phyloP scores from a whole-genome alignment of 2,329 filamentous ascomycete species.

The Penicillium italicum region DNA sequence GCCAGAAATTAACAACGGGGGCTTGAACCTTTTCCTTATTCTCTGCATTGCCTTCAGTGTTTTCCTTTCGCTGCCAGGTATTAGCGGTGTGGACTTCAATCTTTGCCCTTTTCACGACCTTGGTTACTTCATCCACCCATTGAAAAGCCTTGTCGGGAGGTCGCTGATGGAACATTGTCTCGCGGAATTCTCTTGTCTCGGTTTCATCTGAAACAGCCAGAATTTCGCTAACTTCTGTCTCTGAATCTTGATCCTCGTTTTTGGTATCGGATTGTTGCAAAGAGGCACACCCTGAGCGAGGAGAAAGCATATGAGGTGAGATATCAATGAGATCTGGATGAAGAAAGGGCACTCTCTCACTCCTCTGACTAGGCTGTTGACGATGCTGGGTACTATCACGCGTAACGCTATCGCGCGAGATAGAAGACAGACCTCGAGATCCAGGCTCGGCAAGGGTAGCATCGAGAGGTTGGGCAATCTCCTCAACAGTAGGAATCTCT shows the following conservation, averaged over 20 bases:
- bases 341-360: background rate
- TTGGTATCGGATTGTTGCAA: background rate
- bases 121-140: background rate
- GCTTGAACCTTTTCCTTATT: background rate
- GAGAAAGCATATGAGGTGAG: background rate
- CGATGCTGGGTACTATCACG: background rate
- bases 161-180: conserved; percentile 4
- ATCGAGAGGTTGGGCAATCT: background rate
- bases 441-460: background rate
- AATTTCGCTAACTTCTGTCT: background rate
- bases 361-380: background rate
- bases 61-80: background rate
- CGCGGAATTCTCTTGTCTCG: background rate
- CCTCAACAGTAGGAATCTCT: background rate
- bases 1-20: background rate
- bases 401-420: background rate
- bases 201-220: background rate
- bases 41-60: background rate
- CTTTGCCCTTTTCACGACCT: background rate
- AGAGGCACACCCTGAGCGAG: background rate
- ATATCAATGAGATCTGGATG: conserved; percentile 4
- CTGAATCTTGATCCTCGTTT: background rate
- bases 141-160: background rate
- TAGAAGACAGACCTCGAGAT: background rate
- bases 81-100: background rate